Conservation (phyloP, 2,329 filamentous ascomycete genomes). For the Nemania abortiva region DNA sequence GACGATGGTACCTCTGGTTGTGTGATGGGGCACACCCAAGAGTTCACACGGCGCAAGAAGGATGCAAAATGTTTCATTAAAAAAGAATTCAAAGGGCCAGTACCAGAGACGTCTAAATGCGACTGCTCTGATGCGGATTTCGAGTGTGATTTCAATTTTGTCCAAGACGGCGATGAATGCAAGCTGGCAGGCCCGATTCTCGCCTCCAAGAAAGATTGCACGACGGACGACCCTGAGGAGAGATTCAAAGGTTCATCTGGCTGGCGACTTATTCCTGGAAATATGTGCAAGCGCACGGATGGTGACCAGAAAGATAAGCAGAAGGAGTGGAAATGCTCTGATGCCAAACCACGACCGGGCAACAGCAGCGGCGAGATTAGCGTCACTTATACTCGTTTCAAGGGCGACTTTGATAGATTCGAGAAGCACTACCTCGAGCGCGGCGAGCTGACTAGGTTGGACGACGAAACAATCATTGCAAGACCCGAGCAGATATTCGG, state of each 20-base stretch:
- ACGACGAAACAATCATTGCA: conserved; percentile 79
- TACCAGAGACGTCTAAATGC: conserved; percentile 78
- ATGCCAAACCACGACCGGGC: conserved; percentile 62
- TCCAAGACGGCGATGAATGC: conserved; percentile 77
- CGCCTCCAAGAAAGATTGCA: conserved; percentile 79
- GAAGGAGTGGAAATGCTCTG: conserved; percentile 82
- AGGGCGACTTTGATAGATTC: conserved; percentile 64
- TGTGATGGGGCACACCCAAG: conserved; percentile 96
- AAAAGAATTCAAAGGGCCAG: conserved; percentile 83
- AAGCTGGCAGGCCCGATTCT: conserved; percentile 70
- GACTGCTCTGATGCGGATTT: conserved; percentile 87
- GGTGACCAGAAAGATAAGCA: conserved; percentile 76
- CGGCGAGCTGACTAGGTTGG: conserved; percentile 69
- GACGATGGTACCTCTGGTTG: conserved; percentile 85
- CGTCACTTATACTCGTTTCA: conserved; percentile 71
- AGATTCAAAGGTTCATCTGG: conserved; percentile 89
- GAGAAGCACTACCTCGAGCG: conserved; percentile 83
- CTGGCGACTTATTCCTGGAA: conserved; percentile 90
- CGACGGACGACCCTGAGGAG: conserved; percentile 70
- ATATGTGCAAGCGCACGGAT: conserved; percentile 73
- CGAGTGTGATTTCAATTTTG: conserved; percentile 96
- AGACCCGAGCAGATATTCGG: conserved; percentile 63
- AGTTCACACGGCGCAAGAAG: conserved; percentile 85
- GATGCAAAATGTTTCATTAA: conserved; percentile 90
- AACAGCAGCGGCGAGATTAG: conserved; percentile 75